A percentile compares a stretch with the other conserved stretches of the same genome.
Evolutionary conservation across 371 early-diverging fungal species (phyloP).

Genomic region (Apophysomyces trapeziformis): DNA sequence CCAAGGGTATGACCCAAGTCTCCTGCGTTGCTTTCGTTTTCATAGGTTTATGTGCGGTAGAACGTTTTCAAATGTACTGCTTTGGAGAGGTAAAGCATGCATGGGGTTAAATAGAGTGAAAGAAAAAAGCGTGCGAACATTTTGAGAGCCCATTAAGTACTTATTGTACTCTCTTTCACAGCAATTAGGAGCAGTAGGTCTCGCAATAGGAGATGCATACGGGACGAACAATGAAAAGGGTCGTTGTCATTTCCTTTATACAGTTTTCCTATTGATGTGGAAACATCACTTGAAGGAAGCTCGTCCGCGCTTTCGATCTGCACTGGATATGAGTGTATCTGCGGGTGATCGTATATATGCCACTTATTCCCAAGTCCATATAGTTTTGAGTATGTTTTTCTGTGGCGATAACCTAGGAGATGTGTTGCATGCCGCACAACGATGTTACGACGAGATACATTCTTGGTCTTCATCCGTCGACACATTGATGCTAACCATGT

Average conservation of each 20-base stretch:
- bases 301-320: slow-evolving; percentile 19
- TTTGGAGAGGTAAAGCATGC: slow-evolving; percentile 35
- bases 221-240: slow-evolving; percentile 42
- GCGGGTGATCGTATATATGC: slow-evolving; percentile 51
- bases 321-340: slow-evolving; percentile 12
- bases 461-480: slow-evolving; percentile 46
- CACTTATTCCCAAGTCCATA: slow-evolving; percentile 38
- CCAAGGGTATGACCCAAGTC: slow-evolving; percentile 26
- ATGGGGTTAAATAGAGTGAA: not conserved
- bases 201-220: slow-evolving; percentile 29
- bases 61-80: slow-evolving; percentile 23
- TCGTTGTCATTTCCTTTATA: slow-evolving; percentile 36
- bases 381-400: slow-evolving; percentile 29
- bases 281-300: slow-evolving; percentile 36
- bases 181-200: slow-evolving; percentile 40
- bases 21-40: slow-evolving; percentile 37
- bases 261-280: slow-evolving; percentile 37
- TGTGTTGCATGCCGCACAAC: slow-evolving; percentile 34
- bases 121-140: no score
- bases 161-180: not conserved
- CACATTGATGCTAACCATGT: slow-evolving; percentile 39
- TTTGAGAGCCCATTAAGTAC: not conserved
- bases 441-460: slow-evolving; percentile 43
- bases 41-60: slow-evolving; percentile 35
- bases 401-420: slow-evolving; percentile 28